Base-by-base conservation (phyloP, 2,329 filamentous ascomycete genomes). In the Sclerotinia nivalis region DNA sequence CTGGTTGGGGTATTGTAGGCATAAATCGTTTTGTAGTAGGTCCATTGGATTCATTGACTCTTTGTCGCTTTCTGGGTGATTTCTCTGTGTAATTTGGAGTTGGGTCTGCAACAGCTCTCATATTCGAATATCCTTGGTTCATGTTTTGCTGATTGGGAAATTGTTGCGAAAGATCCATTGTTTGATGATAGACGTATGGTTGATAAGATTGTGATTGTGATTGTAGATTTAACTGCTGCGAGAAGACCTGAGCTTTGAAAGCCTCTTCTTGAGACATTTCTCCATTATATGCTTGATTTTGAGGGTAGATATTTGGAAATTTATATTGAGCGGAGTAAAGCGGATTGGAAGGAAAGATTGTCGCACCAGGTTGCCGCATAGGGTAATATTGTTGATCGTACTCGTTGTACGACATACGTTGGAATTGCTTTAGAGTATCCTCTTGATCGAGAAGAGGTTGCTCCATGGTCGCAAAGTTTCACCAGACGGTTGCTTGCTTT, bases 41-140 rank as follows among this genome's bases (percentile, higher is more conserved):
- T 15, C 22, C 34, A 31, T 54, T 43, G 18, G 22, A 8, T 52
- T 61, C 55, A 54, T 61, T 50, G 9, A 52, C 20, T 61, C 56
- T 60, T 45, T 68, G 55, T 20, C 66, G 56, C 25, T 68, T 68
- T n/a, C 45, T 52, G 2, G 55, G 45, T 18, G 56, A 60, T 31
- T 61, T 45, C 28, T 40, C 66, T 18, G 60, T 49, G 22, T 43
- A 15, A 50, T 68, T 61, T 40, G 55, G 49, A 68, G 37, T 28
- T 45, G 34, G n/a, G 59, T 50, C 22, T 52, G n/a, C 18, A 7
- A 31, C 45, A 22, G 55, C n/a, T 28, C 58, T 68, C 45, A 40
- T 49, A 43, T 61, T 61, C 9, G 49, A 25, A 61, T 61, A 50
- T 28, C 8, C 28, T 22, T 37, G n/a, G 25, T 45, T 28, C 34